These are phyloP conservation scores for Quercus suber DNA, from an alignment of 306 rosid species.

Conservation along the genomic window DNA sequence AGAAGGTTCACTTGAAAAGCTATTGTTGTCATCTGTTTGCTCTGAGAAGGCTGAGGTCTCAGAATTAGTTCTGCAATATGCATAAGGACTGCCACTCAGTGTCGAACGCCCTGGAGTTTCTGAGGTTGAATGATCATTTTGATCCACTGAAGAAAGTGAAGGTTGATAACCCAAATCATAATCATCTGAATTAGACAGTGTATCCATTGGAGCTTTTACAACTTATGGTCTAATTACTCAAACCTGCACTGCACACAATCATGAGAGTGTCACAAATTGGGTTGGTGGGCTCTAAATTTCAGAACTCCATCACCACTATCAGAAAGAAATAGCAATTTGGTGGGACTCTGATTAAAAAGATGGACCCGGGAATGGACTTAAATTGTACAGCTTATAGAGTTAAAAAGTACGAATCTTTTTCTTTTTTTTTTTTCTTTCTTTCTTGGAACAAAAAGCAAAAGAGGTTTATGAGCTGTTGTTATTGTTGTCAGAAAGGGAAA, in stretches of 20 bases:
- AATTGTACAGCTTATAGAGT: constrained; percentile 20
- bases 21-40: constrained; percentile 44
- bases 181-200: constrained; percentile 44
- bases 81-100: constrained; percentile 59
- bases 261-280: constrained; percentile 18
- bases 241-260: constrained; percentile 67
- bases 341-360: constrained; percentile 19
- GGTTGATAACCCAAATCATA: constrained; percentile 60
- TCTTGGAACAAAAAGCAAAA: constrained; percentile 51
- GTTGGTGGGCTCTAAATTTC: constrained; percentile 24
- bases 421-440: constrained; percentile 12
- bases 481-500: constrained; percentile 37
- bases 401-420: constrained; percentile 13
- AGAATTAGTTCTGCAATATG: constrained; percentile 55
- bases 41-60: constrained; percentile 72
- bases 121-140: constrained; percentile 53
- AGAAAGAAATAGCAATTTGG: constrained; percentile 24
- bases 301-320: constrained; percentile 25
- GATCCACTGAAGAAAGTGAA: constrained; percentile 71
- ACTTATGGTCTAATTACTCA: constrained; percentile 23
- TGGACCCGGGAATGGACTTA: constrained; percentile 20
- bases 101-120: constrained; percentile 58
- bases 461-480: constrained; percentile 40
- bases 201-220: constrained; percentile 46
- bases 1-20: constrained; percentile 59